A percentile compares a stretch with the other conserved stretches of the same genome.
phyloP scores from a whole-genome alignment of 1,284 basidiomycete genomes.

The Puccinia brachypodii region DNA sequence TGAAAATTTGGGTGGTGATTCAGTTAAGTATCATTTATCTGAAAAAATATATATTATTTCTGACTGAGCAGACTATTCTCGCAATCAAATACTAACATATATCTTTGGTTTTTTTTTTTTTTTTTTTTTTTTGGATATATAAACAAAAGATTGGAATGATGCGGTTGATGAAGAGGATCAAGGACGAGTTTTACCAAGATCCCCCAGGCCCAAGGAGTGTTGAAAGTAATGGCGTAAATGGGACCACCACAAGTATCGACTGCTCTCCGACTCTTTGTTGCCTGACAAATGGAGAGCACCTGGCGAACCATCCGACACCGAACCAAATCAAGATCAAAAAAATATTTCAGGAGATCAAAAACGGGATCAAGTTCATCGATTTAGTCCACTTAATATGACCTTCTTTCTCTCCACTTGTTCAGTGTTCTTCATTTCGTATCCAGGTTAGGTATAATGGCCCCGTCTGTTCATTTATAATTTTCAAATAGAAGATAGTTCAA shows the following conservation, averaged over 20 bases:
- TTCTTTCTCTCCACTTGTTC: background rate
- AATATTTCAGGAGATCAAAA: conserved; percentile 11
- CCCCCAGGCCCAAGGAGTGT: background rate
- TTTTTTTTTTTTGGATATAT: background rate
- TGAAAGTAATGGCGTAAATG: too few species aligned
- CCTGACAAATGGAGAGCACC: background rate
- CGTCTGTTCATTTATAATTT: too few species aligned
- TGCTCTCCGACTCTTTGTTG: background rate
- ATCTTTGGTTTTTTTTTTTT: background rate
- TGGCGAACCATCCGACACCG: background rate
- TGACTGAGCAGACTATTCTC: background rate
- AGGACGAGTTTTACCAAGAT: conserved; percentile 1
- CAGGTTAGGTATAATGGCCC: too few species aligned
- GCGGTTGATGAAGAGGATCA: conserved; percentile 19
- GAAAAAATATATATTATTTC: background rate
- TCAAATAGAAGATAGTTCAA: too few species aligned
- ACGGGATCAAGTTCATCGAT: conserved; percentile 3
- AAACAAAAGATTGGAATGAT: conserved; percentile 38
- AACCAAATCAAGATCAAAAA: background rate
- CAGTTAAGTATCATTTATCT: conserved; percentile 48
- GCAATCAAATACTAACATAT: background rate
- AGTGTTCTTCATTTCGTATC: background rate
- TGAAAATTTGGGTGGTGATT: conserved; percentile 52
- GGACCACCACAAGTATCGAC: background rate
- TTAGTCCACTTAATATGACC: background rate